Evolutionary conservation across 352 stramenopile species (phyloP).

Genomic region (Pythium phragmitis): DNA sequence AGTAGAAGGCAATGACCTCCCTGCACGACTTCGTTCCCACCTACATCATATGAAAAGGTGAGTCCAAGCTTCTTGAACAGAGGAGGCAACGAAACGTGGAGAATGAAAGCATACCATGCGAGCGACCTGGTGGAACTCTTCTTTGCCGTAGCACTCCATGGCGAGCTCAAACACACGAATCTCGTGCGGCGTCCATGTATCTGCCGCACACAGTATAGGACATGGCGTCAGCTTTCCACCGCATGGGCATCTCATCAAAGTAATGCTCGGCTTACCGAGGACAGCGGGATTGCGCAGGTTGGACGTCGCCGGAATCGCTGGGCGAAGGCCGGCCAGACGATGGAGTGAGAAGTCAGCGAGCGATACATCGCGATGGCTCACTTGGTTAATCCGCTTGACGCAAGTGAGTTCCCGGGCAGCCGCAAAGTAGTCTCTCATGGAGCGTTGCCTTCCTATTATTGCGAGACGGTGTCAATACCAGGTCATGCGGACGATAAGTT

Average conservation of each 20-base stretch:
- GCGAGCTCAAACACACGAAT: slow-evolving; percentile 83
- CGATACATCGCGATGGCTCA: slow-evolving; percentile 22
- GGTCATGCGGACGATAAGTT: not conserved
- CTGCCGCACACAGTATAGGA: slow-evolving; percentile 25
- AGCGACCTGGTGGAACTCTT: slow-evolving; percentile 75
- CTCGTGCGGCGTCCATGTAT: slow-evolving; percentile 77
- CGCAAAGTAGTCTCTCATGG: slow-evolving; percentile 67
- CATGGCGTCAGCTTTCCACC: not conserved
- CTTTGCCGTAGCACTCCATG: slow-evolving; percentile 84
- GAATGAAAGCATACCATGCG: slow-evolving; percentile 43
- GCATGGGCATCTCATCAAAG: not conserved
- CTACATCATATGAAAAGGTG: slow-evolving; percentile 29
- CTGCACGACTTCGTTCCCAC: slow-evolving; percentile 64
- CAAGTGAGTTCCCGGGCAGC: slow-evolving; percentile 45
- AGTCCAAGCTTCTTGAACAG: not conserved
- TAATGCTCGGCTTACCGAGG: slow-evolving; percentile 29
- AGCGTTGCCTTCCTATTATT: slow-evolving; percentile 54
- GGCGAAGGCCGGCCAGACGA: slow-evolving; percentile 43
- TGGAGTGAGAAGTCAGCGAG: slow-evolving; percentile 56
- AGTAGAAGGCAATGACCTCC: slow-evolving; percentile 85
- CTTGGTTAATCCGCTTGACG: slow-evolving; percentile 34
- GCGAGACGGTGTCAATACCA: not conserved
- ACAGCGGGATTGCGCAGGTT: slow-evolving; percentile 44
- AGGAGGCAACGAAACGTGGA: not conserved
- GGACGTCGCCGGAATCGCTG: slow-evolving; percentile 48